A percentile compares a stretch with the other conserved stretches of the same genome.
Evolutionary conservation across 1,284 basidiomycete species (phyloP).

Genomic region (Leccinum variabile): DNA sequence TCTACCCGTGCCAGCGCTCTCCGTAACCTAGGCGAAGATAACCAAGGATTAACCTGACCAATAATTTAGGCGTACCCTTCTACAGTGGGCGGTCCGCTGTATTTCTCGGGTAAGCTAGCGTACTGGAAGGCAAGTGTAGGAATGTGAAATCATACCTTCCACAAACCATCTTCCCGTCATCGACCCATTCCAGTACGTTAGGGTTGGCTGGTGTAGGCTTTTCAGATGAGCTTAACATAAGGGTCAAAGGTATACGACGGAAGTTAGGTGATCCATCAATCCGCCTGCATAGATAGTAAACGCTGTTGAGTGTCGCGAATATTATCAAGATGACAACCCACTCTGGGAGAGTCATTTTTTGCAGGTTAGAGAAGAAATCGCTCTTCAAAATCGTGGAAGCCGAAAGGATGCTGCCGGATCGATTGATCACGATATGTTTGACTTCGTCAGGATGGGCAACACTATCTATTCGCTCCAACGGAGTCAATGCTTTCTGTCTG

Average conservation of each 20-base stretch:
- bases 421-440: constrained; percentile 78
- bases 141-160: constrained; percentile 60
- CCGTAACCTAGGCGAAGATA: too few relatives aligned
- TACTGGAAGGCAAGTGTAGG: neutral
- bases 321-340: constrained; percentile 40
- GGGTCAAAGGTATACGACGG: constrained; percentile 71
- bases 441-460: constrained; percentile 90
- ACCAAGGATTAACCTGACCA: too few relatives aligned
- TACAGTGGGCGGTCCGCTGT: constrained; percentile 81
- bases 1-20: too few relatives aligned
- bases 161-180: constrained; percentile 72
- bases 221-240: constrained; percentile 43
- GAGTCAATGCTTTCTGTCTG: constrained; percentile 79
- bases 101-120: constrained; percentile 13
- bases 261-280: constrained; percentile 95
- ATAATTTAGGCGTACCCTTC: too few relatives aligned
- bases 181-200: constrained; percentile 36
- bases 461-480: constrained; percentile 79
- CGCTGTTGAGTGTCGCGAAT: constrained; percentile 1
- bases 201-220: constrained; percentile 35
- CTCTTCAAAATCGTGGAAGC: constrained; percentile 96
- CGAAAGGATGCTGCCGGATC: constrained; percentile 86
- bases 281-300: constrained; percentile 50
- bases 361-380: constrained; percentile 93
- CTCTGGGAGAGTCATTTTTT: constrained; percentile 95